These are phyloP conservation scores for Ophiostoma perfectum DNA, from an alignment of 2,329 filamentous ascomycete genomes.

Conservation along the genomic window DNA sequence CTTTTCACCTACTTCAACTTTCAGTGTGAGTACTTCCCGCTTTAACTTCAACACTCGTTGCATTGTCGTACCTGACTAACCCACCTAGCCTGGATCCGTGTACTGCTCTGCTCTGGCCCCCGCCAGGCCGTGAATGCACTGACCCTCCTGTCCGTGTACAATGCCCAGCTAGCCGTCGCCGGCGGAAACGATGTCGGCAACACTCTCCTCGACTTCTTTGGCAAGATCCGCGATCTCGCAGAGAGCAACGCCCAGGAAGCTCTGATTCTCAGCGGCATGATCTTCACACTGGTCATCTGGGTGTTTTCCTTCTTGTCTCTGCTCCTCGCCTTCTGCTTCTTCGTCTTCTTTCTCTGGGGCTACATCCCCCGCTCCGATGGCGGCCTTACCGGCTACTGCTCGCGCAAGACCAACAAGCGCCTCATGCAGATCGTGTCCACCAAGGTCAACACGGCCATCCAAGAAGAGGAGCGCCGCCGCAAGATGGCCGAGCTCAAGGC, in stretches of 20 bases:
- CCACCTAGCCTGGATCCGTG: slow-evolving; percentile 63
- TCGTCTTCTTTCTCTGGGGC: slow-evolving; percentile 84
- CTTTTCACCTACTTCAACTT: slow-evolving; percentile 84
- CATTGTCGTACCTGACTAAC: too few species aligned
- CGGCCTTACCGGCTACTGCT: slow-evolving; percentile 77
- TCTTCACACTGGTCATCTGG: slow-evolving; percentile 89
- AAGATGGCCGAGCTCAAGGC: slow-evolving; percentile 46
- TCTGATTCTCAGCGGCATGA: slow-evolving; percentile 80
- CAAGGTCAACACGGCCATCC: slow-evolving; percentile 84
- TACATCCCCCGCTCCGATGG: slow-evolving; percentile 81
- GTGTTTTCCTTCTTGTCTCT: slow-evolving; percentile 71
- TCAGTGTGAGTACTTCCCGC: slow-evolving; percentile 35
- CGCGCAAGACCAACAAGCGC: slow-evolving; percentile 82
- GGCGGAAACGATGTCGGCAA: slow-evolving; percentile 51
- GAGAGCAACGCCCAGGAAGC: slow-evolving; percentile 71
- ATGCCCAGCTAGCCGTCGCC: slow-evolving; percentile 63
- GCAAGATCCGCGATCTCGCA: slow-evolving; percentile 70
- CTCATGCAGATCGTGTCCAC: slow-evolving; percentile 76
- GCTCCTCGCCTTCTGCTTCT: slow-evolving; percentile 69
- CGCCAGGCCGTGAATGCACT: slow-evolving; percentile 86
- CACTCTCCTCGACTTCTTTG: slow-evolving; percentile 69
- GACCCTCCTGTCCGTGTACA: slow-evolving; percentile 79
- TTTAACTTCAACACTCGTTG: too few species aligned
- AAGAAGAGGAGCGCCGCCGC: slow-evolving; percentile 64
- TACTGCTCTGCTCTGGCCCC: slow-evolving; percentile 85